These are phyloP conservation scores for Pezicula rhizophila DNA, from an alignment of 2,329 filamentous ascomycete species.

Conservation along the genomic window DNA sequence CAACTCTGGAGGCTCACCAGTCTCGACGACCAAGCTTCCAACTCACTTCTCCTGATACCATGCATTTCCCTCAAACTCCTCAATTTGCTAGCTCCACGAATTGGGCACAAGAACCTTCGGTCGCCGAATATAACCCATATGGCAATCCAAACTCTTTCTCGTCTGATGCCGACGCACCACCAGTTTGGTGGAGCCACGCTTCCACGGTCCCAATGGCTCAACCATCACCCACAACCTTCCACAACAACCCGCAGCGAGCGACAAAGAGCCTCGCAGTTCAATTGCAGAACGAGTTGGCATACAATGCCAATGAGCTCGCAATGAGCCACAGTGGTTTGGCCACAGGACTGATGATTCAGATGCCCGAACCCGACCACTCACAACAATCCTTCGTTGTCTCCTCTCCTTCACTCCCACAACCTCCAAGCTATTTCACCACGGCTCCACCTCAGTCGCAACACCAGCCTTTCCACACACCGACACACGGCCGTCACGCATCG, in stretches of 20 bases:
- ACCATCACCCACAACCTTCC: conserved; percentile 18
- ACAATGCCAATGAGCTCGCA: conserved; percentile 13
- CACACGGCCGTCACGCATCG: neutral
- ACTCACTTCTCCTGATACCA: conserved; percentile 9
- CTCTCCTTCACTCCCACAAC: conserved; percentile 11
- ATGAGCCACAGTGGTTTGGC: conserved; percentile 11
- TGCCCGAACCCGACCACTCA: conserved; percentile 11
- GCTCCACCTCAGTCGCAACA: conserved; percentile 2
- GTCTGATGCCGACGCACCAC: conserved; percentile 12
- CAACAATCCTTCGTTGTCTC: conserved; percentile 18
- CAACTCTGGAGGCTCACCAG: conserved; percentile 13
- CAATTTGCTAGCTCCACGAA: conserved; percentile 15
- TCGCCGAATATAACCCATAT: conserved; percentile 10
- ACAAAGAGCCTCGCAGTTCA: conserved; percentile 23
- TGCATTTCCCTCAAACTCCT: conserved; percentile 19
- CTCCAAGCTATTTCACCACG: conserved; percentile 11
- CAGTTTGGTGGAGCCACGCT: conserved; percentile 26
- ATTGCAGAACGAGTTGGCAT: conserved; percentile 23
- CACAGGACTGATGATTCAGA: conserved; percentile 25
- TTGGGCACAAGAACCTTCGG: conserved; percentile 18
- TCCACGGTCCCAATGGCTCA: conserved; percentile 20
- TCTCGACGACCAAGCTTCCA: conserved; percentile 17
- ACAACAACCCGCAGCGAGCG: conserved; percentile 20
- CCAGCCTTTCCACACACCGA: conserved; percentile 1
- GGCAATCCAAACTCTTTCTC: conserved; percentile 6